Conservation (phyloP, 208 protist genomes). For the Zelonia costaricensis region DNA sequence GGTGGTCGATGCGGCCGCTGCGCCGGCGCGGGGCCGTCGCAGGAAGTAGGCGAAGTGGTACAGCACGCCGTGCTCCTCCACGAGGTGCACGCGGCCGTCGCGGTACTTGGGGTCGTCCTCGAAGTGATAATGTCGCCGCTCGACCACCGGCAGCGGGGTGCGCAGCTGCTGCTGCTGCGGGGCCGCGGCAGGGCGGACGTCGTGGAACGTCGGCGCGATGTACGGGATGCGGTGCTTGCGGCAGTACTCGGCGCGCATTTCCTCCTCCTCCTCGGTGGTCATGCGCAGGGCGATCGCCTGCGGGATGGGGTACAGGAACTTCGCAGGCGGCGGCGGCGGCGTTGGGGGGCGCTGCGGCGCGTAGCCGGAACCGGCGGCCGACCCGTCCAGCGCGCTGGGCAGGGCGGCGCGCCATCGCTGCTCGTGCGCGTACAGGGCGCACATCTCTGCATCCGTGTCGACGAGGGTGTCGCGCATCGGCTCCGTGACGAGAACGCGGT, state of each 20-base stretch:
- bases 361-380: background rate
- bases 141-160: conserved; percentile 21
- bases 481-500: conserved; percentile 24
- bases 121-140: conserved; percentile 41
- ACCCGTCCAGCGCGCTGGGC: background rate
- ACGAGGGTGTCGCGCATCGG: conserved; percentile 22
- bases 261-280: conserved; percentile 30
- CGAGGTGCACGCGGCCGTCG: conserved; percentile 62
- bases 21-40: background rate
- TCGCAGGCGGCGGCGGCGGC: conserved; percentile 10
- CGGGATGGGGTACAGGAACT: conserved; percentile 33
- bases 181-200: conserved; percentile 1
- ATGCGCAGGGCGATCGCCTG: conserved; percentile 41
- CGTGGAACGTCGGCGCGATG: conserved; percentile 18
- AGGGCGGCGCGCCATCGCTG: conserved; percentile 32
- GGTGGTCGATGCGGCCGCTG: background rate
- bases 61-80: conserved; percentile 60
- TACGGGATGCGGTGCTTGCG: conserved; percentile 23
- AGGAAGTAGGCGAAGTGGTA: conserved; percentile 58
- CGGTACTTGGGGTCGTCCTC: conserved; percentile 33
- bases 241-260: conserved; percentile 34
- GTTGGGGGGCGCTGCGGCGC: background rate
- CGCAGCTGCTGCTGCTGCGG: conserved; percentile 5
- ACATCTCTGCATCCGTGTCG: conserved; percentile 54
- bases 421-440: conserved; percentile 25